These are phyloP conservation scores for Tolypocladium guangdongense DNA, from an alignment of 2,329 filamentous ascomycete species.

Conservation along the genomic window DNA sequence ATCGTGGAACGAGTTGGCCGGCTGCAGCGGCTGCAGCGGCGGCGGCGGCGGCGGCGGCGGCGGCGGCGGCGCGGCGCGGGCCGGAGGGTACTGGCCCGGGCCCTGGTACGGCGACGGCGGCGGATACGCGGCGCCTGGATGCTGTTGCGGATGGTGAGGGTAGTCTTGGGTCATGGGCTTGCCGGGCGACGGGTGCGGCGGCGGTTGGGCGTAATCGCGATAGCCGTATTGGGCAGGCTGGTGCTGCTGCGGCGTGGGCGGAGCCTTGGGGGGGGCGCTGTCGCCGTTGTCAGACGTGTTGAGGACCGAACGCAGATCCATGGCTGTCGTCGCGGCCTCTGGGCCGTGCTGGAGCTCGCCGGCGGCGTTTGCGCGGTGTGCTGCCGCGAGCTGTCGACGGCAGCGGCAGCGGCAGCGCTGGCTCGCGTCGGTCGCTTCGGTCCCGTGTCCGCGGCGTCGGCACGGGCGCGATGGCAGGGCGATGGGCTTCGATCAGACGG, in stretches of 20 bases:
- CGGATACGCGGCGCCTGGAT: slow-evolving; percentile 23
- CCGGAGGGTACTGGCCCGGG: slow-evolving; percentile 31
- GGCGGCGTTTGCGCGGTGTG: not conserved
- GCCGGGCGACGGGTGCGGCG: slow-evolving; percentile 34
- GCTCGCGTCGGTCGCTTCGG: not conserved
- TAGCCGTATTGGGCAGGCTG: slow-evolving; percentile 33
- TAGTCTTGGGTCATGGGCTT: slow-evolving; percentile 36
- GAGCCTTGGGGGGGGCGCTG: slow-evolving; percentile 21
- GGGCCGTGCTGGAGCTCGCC: not conserved
- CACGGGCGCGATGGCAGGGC: not conserved
- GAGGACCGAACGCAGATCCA: slow-evolving; percentile 45
- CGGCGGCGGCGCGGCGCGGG: slow-evolving; percentile 30
- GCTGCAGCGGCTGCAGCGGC: slow-evolving; percentile 30
- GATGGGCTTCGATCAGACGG: slow-evolving; percentile 1
- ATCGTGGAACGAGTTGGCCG: slow-evolving; percentile 32
- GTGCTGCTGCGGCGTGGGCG: slow-evolving; percentile 20
- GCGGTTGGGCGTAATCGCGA: slow-evolving; percentile 35
- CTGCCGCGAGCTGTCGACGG: not conserved
- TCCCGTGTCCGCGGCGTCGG: not conserved
- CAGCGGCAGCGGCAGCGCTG: not conserved
- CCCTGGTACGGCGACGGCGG: slow-evolving; percentile 27
- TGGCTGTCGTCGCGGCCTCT: slow-evolving; percentile 9
- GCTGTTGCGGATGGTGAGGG: slow-evolving; percentile 17
- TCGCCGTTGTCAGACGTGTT: slow-evolving; percentile 40
- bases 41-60: slow-evolving; percentile 14